Evolutionary conservation across 2,329 filamentous ascomycete species (phyloP), one percentile per base, ranked within the genome.

Genomic region (Paraphaeosphaeria sporulosa): DNA sequence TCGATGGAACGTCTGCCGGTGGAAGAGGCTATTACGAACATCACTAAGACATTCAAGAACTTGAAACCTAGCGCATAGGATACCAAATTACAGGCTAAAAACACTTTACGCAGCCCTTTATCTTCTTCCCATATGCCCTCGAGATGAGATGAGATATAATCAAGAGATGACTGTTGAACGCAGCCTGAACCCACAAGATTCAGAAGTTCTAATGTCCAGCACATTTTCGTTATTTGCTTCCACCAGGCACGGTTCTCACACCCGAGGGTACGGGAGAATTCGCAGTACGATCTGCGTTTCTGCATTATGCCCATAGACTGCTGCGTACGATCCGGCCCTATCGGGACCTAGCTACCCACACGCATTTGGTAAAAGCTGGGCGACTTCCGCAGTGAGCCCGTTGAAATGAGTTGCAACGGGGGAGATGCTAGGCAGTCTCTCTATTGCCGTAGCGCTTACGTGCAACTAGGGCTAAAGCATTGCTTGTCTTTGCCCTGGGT

Each of bases 1-100:
- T 87, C 85, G 56, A 89, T 91, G 86, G 89, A 91, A 75, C 79
- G 89, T 46, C 75, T 91, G 62, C 89, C 89, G 0, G 89, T 91
- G 12, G 89, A 91, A 71, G 79, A 84, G 60, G 89, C 89, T 0
- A 90, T 91, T 58, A 86, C 82, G 52, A 81, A 83, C 54, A 85
- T 85, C 46, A 85, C 85, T 4, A 81, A 79, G 64, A 77, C 79
- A 17, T 89, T 88, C 71, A 88, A 87, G 67, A 68, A 56, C 0
- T 57, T 79, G 21, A 72, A 67, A 51, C 55, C 67, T 30, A 47
- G 55, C 12, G 57, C 54, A 9, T 42, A 55, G 23, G 19, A n/a
- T 30, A 44, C 10, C 4, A 15, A 50, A 50, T 47, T 27, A 2
- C 21, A 40, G 17, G 4, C 13, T 6, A 1, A 6, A n/a, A n/a